Evolutionary conservation across 2,329 filamentous ascomycete species (phyloP), one percentile per base, ranked within the genome.

Genomic region (Lachnellula subtilissima): DNA sequence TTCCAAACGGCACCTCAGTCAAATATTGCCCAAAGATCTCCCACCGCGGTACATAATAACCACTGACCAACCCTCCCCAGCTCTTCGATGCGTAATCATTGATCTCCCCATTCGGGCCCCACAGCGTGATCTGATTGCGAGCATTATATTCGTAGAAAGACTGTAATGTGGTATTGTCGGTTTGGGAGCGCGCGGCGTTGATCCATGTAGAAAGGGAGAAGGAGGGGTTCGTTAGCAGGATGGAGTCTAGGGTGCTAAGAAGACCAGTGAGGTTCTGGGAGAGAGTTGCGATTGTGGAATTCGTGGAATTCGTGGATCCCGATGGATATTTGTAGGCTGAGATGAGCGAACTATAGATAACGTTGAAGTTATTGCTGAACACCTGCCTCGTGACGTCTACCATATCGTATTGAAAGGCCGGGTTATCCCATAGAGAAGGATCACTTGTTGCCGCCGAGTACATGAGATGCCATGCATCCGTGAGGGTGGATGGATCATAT

Each of bases 281-380:
- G 1, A 60, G 48, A 32, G 28, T 32, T 32, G 9, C 28, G 28
- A 12, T 32, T 11, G 61, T 28, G 5, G 66, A 63, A 22, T 71
- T 58, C 14, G 61, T 63, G 48, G 60, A 55, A 36, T 55, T 62
- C 4, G 49, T 40, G 22, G 17, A 22, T 9, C 6, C 17, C 2
- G 37, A 61, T 47, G 32, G 56, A 54, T 47, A 52, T 56, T 69
- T 71, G 54, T 71, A 75, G 12, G 69, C 65, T 0, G 60, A 48
- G 8, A 78, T 64, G 2, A 79, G 64, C 48, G 78, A 76, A 1
- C 77, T 76, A 63, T 85, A 85, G 46, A 84, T 73, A n/a, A 74
- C 59, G n/a, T 71, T 69, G 61, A 80, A 80, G 5, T 69, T 69
- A 63, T 80, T 78, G 46, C 71, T 71, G 43, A 79, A 62, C 14